These are phyloP conservation scores for Phytophthora cactorum DNA, from an alignment of 352 stramenopile genomes.

Conservation along the genomic window DNA sequence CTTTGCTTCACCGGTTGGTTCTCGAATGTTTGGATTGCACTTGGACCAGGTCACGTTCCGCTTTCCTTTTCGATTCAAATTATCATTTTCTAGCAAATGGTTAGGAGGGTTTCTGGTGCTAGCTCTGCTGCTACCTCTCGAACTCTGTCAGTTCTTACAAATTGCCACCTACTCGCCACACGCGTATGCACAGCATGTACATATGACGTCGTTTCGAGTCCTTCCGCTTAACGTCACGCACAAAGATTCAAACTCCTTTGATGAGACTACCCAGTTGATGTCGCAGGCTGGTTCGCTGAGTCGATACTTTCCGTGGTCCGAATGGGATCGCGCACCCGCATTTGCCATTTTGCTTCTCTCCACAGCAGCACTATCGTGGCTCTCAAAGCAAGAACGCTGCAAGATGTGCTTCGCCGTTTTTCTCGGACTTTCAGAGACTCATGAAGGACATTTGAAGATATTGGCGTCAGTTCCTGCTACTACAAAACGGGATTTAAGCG, in stretches of 20 bases:
- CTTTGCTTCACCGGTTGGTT: conserved; percentile 42
- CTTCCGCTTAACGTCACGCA: conserved; percentile 20
- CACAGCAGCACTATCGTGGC: conserved; percentile 31
- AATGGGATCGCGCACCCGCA: conserved; percentile 52
- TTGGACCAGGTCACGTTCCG: conserved; percentile 36
- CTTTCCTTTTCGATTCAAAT: conserved; percentile 14
- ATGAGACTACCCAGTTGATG: conserved; percentile 23
- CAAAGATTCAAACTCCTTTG: conserved; percentile 1
- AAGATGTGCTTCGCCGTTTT: conserved; percentile 44
- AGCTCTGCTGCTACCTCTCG: conserved; percentile 52
- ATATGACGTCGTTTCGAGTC: conserved; percentile 34
- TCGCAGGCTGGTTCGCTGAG: conserved; percentile 51
- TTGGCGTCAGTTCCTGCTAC: conserved; percentile 14
- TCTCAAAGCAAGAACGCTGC: conserved; percentile 45
- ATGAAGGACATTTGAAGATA: not conserved
- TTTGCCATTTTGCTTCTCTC: conserved; percentile 37
- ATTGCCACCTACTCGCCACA: conserved; percentile 43
- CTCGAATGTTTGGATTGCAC: conserved; percentile 50
- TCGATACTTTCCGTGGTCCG: conserved; percentile 54
- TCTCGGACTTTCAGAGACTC: conserved; percentile 29
- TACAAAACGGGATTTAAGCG: conserved; percentile 32
- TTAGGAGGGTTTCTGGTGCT: conserved; percentile 53
- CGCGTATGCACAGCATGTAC: conserved; percentile 41
- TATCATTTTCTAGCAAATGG: conserved; percentile 59
- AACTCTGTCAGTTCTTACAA: conserved; percentile 58